A percentile compares a stretch with the other conserved stretches of the same genome.
Evolutionary conservation across 768 basidiomycete genomes (phyloP).

Genomic region (Tricholoma flavovirens): DNA sequence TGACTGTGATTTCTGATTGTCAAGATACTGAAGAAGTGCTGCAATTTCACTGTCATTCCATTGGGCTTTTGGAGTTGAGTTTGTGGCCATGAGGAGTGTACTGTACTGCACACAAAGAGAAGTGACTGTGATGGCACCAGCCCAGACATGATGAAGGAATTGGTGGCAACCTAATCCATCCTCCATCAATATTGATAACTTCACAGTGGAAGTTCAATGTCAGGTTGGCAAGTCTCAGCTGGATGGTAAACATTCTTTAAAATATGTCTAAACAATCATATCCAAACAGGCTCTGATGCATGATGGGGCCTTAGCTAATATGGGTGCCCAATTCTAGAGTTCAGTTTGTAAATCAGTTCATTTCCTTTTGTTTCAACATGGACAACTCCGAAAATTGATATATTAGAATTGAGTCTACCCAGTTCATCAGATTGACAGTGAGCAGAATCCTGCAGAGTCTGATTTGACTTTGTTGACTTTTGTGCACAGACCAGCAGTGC

Average conservation of each 20-base stretch:
- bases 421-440: no score
- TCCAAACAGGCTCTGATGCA: conserved; percentile 2
- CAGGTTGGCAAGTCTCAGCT: not conserved
- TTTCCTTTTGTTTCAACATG: no score
- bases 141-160: not conserved
- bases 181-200: no score
- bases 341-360: no score
- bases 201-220: not conserved
- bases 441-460: no score
- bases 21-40: not conserved
- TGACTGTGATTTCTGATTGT: not conserved
- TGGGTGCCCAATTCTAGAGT: no score
- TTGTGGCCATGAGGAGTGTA: not conserved
- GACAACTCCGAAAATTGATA: no score
- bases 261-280: not conserved
- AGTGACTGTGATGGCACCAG: not conserved
- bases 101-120: not conserved
- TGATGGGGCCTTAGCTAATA: no score
- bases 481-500: no score
- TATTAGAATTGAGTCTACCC: no score
- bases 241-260: not conserved
- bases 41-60: not conserved
- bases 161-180: not conserved
- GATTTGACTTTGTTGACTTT: no score
- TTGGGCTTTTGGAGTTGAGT: not conserved